Percentiles rank a stretch among this genome's conserved stretches.
These are phyloP conservation scores for Persicaria maculosa DNA, from an alignment of 148 eudicot genomes.

Conservation along the genomic window DNA sequence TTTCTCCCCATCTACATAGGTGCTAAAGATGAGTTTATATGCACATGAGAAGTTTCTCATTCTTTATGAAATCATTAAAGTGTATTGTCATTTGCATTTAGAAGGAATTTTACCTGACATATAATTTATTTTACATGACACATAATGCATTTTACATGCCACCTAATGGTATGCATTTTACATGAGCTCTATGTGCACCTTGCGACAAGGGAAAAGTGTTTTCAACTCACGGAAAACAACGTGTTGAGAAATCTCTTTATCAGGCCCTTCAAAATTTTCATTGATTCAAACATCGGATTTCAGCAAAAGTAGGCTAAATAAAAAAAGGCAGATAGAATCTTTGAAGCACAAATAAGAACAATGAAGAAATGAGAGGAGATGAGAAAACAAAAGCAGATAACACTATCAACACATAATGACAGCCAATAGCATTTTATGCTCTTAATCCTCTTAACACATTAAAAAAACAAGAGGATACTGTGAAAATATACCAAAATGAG, in stretches of 20 bases:
- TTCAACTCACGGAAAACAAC: constrained; percentile 68
- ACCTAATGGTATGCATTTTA: no score
- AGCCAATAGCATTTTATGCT: not conserved
- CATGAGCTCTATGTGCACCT: constrained; percentile 53
- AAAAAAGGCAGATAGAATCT: not conserved
- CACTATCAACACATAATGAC: no score
- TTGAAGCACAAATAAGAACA: not conserved
- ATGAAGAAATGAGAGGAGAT: not conserved
- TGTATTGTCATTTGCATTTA: no score
- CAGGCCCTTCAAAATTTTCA: constrained; percentile 51
- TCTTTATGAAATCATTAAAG: no score
- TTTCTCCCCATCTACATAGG: no score
- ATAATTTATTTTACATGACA: no score
- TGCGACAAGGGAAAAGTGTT: constrained; percentile 58
- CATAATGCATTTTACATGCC: no score
- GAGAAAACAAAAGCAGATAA: not conserved
- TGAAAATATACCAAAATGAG: constrained; percentile 58
- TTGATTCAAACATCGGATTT: not conserved
- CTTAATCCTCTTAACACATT: not conserved
- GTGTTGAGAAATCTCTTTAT: constrained; percentile 77
- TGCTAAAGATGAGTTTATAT: no score
- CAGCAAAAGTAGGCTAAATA: constrained; percentile 14
- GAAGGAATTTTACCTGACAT: no score
- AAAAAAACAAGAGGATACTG: constrained; percentile 8
- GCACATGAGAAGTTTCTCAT: no score